A percentile compares a stretch with the other conserved stretches of the same genome.
Evolutionary conservation across 192 early-diverging fungal genomes (phyloP).

Genomic region (Diversispora eburnea): DNA sequence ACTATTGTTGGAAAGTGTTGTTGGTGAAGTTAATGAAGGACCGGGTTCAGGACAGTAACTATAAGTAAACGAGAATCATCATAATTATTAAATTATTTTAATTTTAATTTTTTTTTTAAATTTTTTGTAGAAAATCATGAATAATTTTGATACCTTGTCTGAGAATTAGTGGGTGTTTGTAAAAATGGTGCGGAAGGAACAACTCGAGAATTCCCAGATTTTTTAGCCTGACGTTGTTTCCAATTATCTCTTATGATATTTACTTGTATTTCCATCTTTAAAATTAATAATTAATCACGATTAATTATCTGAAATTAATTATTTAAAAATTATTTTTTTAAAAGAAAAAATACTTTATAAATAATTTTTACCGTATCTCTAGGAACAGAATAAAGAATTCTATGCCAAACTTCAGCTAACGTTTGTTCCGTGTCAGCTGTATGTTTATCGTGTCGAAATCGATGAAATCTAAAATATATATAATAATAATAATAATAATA

Average conservation of each 20-base stretch:
- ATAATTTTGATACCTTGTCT: neutral
- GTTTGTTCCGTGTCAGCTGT: neutral
- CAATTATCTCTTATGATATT: conserved; percentile 15
- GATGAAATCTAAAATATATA: neutral
- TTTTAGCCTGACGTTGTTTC: neutral
- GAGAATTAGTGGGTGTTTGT: neutral
- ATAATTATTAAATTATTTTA: too few relatives aligned
- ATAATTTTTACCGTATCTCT: neutral
- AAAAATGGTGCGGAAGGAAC: neutral
- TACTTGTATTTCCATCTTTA: conserved; percentile 1
- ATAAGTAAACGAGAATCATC: too few relatives aligned
- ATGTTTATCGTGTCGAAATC: neutral
- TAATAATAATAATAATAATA: neutral
- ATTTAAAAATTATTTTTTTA: neutral
- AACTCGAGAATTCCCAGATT: neutral
- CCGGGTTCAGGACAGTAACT: too few relatives aligned
- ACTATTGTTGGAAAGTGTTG: too few relatives aligned
- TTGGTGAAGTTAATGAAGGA: too few relatives aligned
- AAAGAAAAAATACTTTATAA: neutral
- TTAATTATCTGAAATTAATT: neutral
- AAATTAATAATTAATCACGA: neutral
- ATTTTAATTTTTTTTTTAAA: too few relatives aligned
- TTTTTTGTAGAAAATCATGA: too few relatives aligned
- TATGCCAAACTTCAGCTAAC: neutral
- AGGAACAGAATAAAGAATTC: neutral